A percentile compares a stretch with the other conserved stretches of the same genome.
Conservation (phyloP, 768 basidiomycete species). For the Amanita pseudoporphyria region DNA sequence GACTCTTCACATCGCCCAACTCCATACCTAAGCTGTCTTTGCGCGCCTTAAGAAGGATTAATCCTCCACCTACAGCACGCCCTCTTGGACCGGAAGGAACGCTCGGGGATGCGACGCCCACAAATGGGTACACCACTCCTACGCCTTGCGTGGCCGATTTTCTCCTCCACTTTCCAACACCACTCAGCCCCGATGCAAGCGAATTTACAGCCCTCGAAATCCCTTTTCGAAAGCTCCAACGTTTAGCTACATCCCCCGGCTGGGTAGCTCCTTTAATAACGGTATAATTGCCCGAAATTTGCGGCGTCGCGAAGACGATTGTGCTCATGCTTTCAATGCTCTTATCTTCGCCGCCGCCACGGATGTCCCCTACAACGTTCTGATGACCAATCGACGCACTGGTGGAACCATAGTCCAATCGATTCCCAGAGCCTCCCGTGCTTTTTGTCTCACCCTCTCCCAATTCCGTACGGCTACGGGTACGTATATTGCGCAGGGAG, state of each 20-base stretch:
- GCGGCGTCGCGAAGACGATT: not conserved
- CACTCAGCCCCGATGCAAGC: not conserved
- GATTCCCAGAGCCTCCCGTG: not conserved
- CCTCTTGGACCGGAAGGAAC: not conserved
- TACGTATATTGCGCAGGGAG: not conserved
- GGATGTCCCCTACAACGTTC: not conserved
- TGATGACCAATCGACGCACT: not conserved
- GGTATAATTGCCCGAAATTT: not conserved
- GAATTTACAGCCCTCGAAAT: not conserved
- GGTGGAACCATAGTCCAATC: not conserved
- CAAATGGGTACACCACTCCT: conserved; percentile 2
- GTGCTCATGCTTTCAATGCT: not conserved
- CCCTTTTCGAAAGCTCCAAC: not conserved
- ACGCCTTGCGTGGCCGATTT: not conserved
- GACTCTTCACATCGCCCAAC: not conserved
- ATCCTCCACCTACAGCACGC: not conserved
- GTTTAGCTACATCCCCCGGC: not conserved
- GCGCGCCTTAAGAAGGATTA: not conserved
- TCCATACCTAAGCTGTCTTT: not conserved
- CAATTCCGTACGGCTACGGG: not conserved
- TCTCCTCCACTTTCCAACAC: not conserved
- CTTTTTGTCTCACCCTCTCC: not conserved
- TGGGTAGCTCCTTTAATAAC: not conserved
- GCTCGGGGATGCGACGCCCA: not conserved
- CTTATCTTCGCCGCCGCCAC: not conserved